Evolutionary conservation across 163 green algal genomes (phyloP).

Genomic region (Scenedesmus sp.): DNA sequence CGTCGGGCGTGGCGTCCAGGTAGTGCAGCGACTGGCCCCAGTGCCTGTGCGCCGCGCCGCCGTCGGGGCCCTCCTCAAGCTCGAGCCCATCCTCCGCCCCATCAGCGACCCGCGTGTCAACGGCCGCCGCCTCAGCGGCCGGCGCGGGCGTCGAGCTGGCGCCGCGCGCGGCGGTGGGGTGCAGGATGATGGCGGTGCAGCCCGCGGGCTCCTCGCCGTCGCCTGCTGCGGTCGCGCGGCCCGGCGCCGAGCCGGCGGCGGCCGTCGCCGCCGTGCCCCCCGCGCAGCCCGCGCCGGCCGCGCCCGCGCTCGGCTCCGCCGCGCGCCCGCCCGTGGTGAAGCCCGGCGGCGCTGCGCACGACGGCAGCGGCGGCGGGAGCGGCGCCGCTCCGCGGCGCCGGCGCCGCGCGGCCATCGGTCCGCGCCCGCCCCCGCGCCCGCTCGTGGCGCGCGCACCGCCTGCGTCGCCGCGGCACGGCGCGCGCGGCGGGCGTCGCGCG

Average conservation of each 20-base stretch:
- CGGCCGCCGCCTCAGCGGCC: no score
- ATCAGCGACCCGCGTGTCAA: no score
- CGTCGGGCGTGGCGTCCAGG: not conserved
- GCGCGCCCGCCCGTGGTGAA: conserved; percentile 14
- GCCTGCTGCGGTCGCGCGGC: not conserved
- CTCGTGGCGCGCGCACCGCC: no score
- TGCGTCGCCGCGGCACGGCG: no score
- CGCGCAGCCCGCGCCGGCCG: not conserved
- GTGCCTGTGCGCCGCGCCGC: not conserved
- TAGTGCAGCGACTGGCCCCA: conserved; percentile 33
- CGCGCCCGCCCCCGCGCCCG: no score
- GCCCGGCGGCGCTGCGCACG: conserved; percentile 1
- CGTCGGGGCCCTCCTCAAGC: no score
- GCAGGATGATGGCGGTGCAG: conserved; percentile 28
- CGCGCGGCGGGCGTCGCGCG: not conserved
- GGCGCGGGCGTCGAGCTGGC: no score
- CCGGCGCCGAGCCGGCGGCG: no score
- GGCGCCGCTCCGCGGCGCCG: no score
- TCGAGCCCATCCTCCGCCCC: no score
- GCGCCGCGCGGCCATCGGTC: no score
- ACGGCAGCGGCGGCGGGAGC: not conserved
- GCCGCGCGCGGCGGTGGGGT: not conserved
- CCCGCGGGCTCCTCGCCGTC: not conserved
- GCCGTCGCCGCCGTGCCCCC: no score
- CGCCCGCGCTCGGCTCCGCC: not conserved